Evolutionary conservation across 176 grass and related monocot species (phyloP).

Genomic region (Chrysopogon serrulatus): DNA sequence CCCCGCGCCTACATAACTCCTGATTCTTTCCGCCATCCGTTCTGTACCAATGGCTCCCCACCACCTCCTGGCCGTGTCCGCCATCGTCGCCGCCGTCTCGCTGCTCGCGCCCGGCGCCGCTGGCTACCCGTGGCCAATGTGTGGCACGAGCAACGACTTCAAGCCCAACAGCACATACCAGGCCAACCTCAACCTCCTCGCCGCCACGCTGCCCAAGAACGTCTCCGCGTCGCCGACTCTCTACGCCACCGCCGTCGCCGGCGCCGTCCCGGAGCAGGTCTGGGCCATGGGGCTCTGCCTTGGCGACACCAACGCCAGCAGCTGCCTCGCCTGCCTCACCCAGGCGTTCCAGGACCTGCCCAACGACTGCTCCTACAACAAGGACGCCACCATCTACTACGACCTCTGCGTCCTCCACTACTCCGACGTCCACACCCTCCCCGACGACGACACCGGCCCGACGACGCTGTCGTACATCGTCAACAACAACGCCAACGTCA

Average conservation of each 20-base stretch:
- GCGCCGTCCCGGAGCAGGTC: background rate
- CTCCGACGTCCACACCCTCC: background rate
- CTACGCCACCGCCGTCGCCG: background rate
- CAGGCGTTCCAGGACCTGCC: slow-evolving; percentile 1
- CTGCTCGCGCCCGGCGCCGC: background rate
- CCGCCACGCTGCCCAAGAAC: slow-evolving; percentile 15
- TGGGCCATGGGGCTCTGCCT: slow-evolving; percentile 8
- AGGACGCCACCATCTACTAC: slow-evolving; percentile 4
- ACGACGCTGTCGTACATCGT: background rate
- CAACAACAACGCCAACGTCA: slow-evolving; percentile 10
- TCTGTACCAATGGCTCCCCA: background rate
- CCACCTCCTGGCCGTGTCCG: background rate
- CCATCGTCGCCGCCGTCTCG: background rate
- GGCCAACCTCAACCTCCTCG: slow-evolving; percentile 38
- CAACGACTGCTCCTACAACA: background rate
- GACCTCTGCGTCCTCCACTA: background rate
- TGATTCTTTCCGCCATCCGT: background rate
- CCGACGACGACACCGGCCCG: background rate
- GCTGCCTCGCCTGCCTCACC: background rate
- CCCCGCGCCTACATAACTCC: background rate
- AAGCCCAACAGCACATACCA: slow-evolving; percentile 47
- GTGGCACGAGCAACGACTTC: slow-evolving; percentile 28
- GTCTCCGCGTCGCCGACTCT: background rate
- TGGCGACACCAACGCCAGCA: background rate
- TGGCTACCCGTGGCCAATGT: slow-evolving; percentile 9